Evolutionary conservation across 768 basidiomycete species (phyloP), one percentile per base, ranked within the genome.

Genomic region (Tylopilus vinaceipallidus): DNA sequence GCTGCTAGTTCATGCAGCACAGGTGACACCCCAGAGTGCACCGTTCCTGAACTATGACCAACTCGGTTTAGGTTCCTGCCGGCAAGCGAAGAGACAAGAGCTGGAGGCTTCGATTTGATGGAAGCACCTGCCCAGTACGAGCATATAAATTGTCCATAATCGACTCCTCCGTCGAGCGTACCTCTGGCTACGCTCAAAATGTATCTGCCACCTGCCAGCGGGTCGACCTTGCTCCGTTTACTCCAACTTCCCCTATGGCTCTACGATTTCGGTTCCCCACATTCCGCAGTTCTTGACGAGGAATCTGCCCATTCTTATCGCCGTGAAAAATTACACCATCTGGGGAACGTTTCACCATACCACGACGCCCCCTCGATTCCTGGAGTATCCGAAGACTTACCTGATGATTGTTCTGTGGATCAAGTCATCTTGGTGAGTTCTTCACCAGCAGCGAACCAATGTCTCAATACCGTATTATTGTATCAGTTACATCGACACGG

Each of bases 401-500:
- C 74, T 17, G 56, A 47, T 20, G 74, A 74, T 55, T 75, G 74
- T 45, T 60, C 46, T 23, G 67, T 75, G 19, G 68, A 73, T 26
- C 73, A 71, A 59, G 70, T 74, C 47, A 62, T 72, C 57, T 53
- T 73, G 56, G 74, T 75, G 52, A 46, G 64, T 49, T 38, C n/a
- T 14, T 4, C 3, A n/a, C n/a, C n/a, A 4, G 3, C 4, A 16
- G 32, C 12, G 6, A 19, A 10, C 7, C 8, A 1, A 6, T 24
- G 4, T 16, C 1, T 17, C 13, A 35, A 33, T 24, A 26, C 35
- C 2, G 48, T 17, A 14, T 11, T 17, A 20, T 23, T 16, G 13
- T 30, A 19, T 10, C 37, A 75, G 75, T 63, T 76, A 55, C 71
- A 70, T 50, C 58, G 74, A 16, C 75, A 76, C 47, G 75, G 75